phyloP scores from a whole-genome alignment of 805 yeast species.

The Saccharomycopsis sp. region DNA sequence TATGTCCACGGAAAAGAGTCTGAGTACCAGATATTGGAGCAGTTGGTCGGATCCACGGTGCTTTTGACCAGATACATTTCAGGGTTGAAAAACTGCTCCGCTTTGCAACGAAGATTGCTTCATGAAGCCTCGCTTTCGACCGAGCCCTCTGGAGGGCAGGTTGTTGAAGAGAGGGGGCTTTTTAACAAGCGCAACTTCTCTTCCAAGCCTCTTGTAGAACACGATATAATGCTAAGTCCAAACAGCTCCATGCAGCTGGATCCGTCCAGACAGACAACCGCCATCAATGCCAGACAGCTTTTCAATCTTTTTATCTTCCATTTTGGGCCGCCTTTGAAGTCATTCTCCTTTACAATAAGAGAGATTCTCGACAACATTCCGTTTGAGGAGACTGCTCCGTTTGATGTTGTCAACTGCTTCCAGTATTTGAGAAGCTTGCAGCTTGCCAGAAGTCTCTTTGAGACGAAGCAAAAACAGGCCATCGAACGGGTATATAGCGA shows the following conservation, averaged over 20 bases:
- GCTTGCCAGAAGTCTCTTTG: constrained; percentile 49
- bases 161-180: constrained; percentile 3
- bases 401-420: constrained; percentile 31
- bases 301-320: constrained; percentile 61
- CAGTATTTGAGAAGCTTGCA: constrained; percentile 42
- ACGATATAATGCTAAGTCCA: constrained; percentile 16
- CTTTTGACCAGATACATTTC: constrained; percentile 51
- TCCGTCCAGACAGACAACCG: constrained; percentile 7
- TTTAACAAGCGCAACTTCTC: not conserved
- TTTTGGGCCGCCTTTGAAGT: constrained; percentile 66
- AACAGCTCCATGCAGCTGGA: not conserved
- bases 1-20: constrained; percentile 45
- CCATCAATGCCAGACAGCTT: constrained; percentile 35
- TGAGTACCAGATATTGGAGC: constrained; percentile 40
- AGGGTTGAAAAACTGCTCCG: constrained; percentile 62
- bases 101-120: constrained; percentile 55
- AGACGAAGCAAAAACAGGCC: constrained; percentile 49
- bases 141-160: constrained; percentile 4
- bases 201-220: not conserved
- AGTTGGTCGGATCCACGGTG: constrained; percentile 46
- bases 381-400: constrained; percentile 34
- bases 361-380: constrained; percentile 56
- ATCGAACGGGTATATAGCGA: constrained; percentile 47
- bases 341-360: constrained; percentile 56
- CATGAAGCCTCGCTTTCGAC: constrained; percentile 24